Evolutionary conservation across 164 flowering plant species (phyloP), one percentile per base, ranked within the genome.

Genomic region (Tetracentron sinense): DNA sequence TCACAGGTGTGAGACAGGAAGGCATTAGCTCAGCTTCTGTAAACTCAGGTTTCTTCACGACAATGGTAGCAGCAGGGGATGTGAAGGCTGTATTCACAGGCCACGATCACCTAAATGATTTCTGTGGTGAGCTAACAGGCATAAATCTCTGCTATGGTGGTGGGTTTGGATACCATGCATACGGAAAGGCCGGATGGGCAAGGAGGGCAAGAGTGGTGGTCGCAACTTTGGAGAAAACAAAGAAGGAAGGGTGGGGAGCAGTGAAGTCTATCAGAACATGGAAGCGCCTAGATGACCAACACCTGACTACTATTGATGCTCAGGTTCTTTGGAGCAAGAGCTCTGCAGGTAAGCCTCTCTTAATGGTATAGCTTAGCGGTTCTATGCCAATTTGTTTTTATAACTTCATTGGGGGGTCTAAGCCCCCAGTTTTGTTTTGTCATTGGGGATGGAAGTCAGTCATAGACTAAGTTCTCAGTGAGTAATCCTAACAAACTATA

Each of bases 161-260:
- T 10, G 98, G 97, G 16, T 89, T 91, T 66, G 98, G 98, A 29
- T 94, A 94, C 75, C 98, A 94, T 74, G 98, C 98, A 10, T 94
- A 91, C 75, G 98, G 98, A 11, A 77, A 82, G 75, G 91, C 95
- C 49, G 97, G 98, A 11, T 94, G 98, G 98, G 19, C 79, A 0
- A 78, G 98, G 72, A 86, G 97, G 63, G 83, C 97, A 8, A 83
- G 98, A 66, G 83, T 94, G 54, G 96, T 91, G 57, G 69, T 74
- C 4, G 95, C 85, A 16, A 74, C 77, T 26, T 58, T 93, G 69
- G 88, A 90, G 65, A 89, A 79, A 71, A 72, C 77, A n/a, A 73
- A 60, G 10, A 69, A 75, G 0, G 87, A 83, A n/a, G 73, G 61
- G 6, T 91, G 95, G 97, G 97, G 92, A 38, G 78, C 57, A 19